A percentile compares a stretch with the other conserved stretches of the same genome.
phyloP scores from a whole-genome alignment of 1,139 yeast genomes.

The Kazachstania sp. region DNA sequence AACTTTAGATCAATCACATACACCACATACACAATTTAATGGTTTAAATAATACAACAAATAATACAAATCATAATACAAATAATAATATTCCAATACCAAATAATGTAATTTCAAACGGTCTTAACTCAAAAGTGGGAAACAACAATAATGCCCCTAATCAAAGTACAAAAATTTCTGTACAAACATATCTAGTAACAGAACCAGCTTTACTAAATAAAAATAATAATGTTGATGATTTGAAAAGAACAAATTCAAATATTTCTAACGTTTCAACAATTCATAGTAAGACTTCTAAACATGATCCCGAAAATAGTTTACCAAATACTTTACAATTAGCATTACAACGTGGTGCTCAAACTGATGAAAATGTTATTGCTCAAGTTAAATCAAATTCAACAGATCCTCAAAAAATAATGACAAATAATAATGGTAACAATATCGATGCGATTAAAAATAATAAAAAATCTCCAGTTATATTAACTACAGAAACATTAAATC shows the following conservation, averaged over 20 bases:
- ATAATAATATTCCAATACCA: slow-evolving; percentile 2
- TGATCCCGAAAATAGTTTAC: slow-evolving; percentile 28
- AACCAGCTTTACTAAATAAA: slow-evolving; percentile 31
- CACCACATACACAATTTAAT: neutral
- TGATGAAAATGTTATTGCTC: neutral
- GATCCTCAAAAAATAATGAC: neutral
- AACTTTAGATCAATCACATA: neutral
- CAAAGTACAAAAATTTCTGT: slow-evolving; percentile 18
- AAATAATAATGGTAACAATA: neutral
- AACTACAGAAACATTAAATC: slow-evolving; percentile 26
- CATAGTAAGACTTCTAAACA: slow-evolving; percentile 23
- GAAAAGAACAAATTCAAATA: neutral
- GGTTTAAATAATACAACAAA: neutral
- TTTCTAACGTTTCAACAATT: neutral
- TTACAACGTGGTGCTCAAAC: slow-evolving; percentile 19
- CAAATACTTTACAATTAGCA: slow-evolving; percentile 33
- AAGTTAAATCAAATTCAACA: slow-evolving; percentile 6
- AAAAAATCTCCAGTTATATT: slow-evolving; percentile 17
- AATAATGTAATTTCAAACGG: neutral
- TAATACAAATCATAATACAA: slow-evolving; percentile 21
- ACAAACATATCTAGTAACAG: slow-evolving; percentile 32
- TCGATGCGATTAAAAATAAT: neutral
- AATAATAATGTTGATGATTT: slow-evolving; percentile 11
- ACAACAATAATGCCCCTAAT: neutral
- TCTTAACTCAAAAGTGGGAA: too few relatives aligned